Conservation (phyloP, 2,329 filamentous ascomycete genomes). For the Biscogniauxia mediterranea region DNA sequence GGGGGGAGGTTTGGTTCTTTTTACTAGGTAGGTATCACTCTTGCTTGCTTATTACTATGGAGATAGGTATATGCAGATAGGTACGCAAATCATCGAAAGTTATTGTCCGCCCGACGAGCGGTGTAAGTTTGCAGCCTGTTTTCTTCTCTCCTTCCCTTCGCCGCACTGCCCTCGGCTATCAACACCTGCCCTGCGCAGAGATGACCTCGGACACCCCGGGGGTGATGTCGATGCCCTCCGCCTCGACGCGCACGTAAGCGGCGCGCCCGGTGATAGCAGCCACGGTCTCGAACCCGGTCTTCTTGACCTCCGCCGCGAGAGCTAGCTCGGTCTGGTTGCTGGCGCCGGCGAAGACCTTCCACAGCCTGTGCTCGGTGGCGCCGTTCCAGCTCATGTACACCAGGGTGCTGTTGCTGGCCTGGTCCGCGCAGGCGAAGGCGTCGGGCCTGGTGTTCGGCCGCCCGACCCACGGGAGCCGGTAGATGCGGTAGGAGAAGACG, state of each 20-base stretch:
- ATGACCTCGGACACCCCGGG: not conserved
- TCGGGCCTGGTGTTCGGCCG: conserved; percentile 17
- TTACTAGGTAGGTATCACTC: no score
- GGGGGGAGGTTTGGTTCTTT: no score
- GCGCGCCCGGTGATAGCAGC: not conserved
- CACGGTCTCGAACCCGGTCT: conserved; percentile 19
- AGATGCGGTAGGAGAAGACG: conserved; percentile 35
- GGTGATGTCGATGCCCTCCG: not conserved
- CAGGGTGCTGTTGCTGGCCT: conserved; percentile 13
- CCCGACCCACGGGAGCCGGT: conserved; percentile 34
- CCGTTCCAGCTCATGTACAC: conserved; percentile 40
- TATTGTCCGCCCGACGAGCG: no score
- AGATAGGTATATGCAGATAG: no score
- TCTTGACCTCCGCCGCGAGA: conserved; percentile 8
- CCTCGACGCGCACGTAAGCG: not conserved
- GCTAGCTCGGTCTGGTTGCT: conserved; percentile 8
- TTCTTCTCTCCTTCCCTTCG: no score
- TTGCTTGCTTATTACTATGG: no score
- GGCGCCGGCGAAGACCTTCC: conserved; percentile 31
- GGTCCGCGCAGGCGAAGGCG: conserved; percentile 18
- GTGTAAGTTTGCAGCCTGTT: no score
- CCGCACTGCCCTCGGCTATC: not conserved
- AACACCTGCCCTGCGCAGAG: not conserved
- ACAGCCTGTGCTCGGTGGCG: conserved; percentile 36
- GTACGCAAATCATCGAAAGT: no score